phyloP scores from a whole-genome alignment of 129 eudicot species.

The Sambucus nigra region DNA sequence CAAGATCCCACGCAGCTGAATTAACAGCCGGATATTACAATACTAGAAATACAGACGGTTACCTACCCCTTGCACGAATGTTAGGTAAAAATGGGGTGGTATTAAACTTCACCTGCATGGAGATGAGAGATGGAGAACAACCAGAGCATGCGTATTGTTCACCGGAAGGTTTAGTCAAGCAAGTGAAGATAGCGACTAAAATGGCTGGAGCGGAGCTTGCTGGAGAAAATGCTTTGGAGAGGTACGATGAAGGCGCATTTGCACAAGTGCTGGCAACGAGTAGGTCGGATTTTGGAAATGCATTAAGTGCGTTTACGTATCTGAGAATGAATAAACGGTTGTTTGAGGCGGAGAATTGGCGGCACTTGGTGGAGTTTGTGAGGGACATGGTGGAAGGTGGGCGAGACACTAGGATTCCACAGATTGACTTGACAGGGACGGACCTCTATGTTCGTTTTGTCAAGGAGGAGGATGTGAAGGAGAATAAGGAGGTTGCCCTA shows the following conservation, averaged over 20 bases:
- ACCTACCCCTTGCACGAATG: constrained; percentile 70
- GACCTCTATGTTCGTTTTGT: constrained; percentile 76
- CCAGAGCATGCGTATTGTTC: constrained; percentile 70
- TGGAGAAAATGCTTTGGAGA: constrained; percentile 89
- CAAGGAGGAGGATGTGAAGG: constrained; percentile 18
- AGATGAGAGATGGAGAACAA: constrained; percentile 86
- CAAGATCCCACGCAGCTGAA: constrained; percentile 92
- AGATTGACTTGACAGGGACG: constrained; percentile 42
- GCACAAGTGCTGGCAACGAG: constrained; percentile 58
- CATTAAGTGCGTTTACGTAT: constrained; percentile 70
- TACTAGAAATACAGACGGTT: constrained; percentile 58
- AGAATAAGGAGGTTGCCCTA: constrained; percentile 31
- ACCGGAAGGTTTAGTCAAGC: constrained; percentile 76
- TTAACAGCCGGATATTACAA: constrained; percentile 92
- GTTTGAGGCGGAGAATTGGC: constrained; percentile 83
- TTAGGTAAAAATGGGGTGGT: constrained; percentile 58
- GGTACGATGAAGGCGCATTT: constrained; percentile 63
- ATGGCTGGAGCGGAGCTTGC: constrained; percentile 59
- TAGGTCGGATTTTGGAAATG: constrained; percentile 66
- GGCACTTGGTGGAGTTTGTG: constrained; percentile 67
- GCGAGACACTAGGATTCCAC: constrained; percentile 34
- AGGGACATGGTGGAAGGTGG: constrained; percentile 83
- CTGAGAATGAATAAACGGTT: constrained; percentile 67
- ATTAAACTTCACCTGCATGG: constrained; percentile 93
- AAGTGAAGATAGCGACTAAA: constrained; percentile 65